These are phyloP conservation scores for Podospora pseudoanserina DNA, from an alignment of 495 filamentous ascomycete genomes.

Conservation along the genomic window DNA sequence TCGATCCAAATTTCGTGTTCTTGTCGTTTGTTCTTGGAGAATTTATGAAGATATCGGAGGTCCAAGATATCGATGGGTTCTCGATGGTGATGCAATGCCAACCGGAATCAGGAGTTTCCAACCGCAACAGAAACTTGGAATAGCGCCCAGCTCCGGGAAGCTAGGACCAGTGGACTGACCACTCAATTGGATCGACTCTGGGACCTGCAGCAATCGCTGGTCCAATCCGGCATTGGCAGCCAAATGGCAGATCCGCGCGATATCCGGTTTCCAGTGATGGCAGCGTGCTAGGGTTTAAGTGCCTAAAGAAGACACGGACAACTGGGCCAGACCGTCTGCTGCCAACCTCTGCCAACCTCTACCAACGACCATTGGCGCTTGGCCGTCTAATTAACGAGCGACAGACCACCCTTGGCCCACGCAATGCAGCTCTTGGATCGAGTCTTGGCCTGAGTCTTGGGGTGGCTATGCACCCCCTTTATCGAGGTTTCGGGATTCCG, in stretches of 20 bases:
- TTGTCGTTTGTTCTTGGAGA: neutral
- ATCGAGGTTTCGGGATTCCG: constrained; percentile 11
- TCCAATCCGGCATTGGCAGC: neutral
- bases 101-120: neutral
- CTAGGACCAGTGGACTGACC: neutral
- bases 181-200: neutral
- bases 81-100: constrained; percentile 1
- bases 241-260: neutral
- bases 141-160: neutral
- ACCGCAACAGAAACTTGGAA: constrained; percentile 4
- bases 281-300: neutral
- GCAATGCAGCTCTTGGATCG: constrained; percentile 14
- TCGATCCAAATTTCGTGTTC: neutral
- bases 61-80: neutral
- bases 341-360: no score
- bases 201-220: neutral
- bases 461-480: constrained; percentile 27
- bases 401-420: constrained; percentile 18
- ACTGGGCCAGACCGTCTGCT: constrained; percentile 8
- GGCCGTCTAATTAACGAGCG: constrained; percentile 6
- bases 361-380: constrained; percentile 13
- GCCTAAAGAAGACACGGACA: no score
- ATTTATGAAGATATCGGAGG: neutral
- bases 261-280: constrained; percentile 1
- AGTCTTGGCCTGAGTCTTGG: constrained; percentile 13